phyloP scores from a whole-genome alignment of 1,139 yeast species.

The Saccharomycopsis phalli region DNA sequence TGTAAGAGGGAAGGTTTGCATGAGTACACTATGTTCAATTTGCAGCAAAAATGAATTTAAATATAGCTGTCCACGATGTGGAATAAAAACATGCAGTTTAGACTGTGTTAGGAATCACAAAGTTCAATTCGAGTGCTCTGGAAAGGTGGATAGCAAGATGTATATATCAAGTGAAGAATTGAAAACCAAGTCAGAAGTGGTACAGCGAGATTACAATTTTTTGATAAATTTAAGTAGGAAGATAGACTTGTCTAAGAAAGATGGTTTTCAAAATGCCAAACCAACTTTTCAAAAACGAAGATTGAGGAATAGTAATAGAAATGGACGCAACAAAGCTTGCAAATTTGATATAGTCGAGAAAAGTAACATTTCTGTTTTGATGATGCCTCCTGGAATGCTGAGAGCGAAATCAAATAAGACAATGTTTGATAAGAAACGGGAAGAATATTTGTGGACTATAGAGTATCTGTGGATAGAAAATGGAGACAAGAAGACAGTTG shows the following conservation, averaged over 20 bases:
- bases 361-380: slow-evolving; percentile 44
- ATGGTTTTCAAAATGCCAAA: slow-evolving; percentile 30
- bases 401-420: slow-evolving; percentile 60
- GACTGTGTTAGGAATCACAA: slow-evolving; percentile 70
- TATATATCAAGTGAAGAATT: slow-evolving; percentile 37
- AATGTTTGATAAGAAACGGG: slow-evolving; percentile 59
- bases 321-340: slow-evolving; percentile 25
- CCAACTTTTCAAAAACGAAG: slow-evolving; percentile 24
- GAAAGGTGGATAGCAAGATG: slow-evolving; percentile 51
- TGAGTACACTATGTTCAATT: slow-evolving; percentile 35
- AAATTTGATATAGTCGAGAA: slow-evolving; percentile 25
- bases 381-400: slow-evolving; percentile 70
- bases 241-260: slow-evolving; percentile 43
- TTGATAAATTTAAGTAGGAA: slow-evolving; percentile 52
- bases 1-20: too few relatives aligned
- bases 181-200: slow-evolving; percentile 31
- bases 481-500: slow-evolving; percentile 24
- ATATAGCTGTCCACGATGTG: slow-evolving; percentile 85
- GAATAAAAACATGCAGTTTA: slow-evolving; percentile 56
- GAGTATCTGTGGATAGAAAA: slow-evolving; percentile 48
- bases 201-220: slow-evolving; percentile 82
- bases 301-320: slow-evolving; percentile 20
- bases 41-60: slow-evolving; percentile 42
- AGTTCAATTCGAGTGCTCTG: slow-evolving; percentile 52
- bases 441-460: slow-evolving; percentile 67